Percentiles rank a stretch among this genome's conserved stretches.
These are phyloP conservation scores for Sungouiozyma intestinalis DNA, from an alignment of 805 yeast species.

Conservation along the genomic window DNA sequence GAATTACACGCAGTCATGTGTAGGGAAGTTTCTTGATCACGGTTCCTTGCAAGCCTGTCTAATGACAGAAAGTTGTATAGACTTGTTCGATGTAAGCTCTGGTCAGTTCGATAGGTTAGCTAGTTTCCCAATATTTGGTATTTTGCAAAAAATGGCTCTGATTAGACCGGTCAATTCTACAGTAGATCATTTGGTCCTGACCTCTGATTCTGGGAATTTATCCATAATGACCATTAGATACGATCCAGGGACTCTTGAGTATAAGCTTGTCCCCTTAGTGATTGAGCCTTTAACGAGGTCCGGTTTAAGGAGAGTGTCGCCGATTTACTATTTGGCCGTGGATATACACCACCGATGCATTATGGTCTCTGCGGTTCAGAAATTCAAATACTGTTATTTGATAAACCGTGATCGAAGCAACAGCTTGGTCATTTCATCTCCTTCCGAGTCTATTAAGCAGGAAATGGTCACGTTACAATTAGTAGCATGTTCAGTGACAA, in stretches of 20 bases:
- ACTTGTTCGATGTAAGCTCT: constrained; percentile 35
- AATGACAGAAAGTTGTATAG: constrained; percentile 25
- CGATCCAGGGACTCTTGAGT: constrained; percentile 23
- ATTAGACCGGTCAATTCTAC: constrained; percentile 39
- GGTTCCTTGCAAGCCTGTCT: constrained; percentile 20
- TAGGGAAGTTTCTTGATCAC: constrained; percentile 57
- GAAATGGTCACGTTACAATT: constrained; percentile 41
- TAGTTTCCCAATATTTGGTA: constrained; percentile 44
- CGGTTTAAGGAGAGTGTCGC: constrained; percentile 64
- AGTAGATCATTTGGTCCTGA: constrained; percentile 49
- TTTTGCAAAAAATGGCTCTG: constrained; percentile 32
- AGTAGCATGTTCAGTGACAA: constrained; percentile 61
- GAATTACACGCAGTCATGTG: constrained; percentile 42
- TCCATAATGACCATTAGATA: constrained; percentile 25
- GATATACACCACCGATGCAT: constrained; percentile 68
- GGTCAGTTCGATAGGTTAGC: constrained; percentile 42
- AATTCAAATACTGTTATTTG: constrained; percentile 59
- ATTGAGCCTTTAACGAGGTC: constrained; percentile 65
- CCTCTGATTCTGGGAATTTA: constrained; percentile 74
- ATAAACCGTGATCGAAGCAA: constrained; percentile 41
- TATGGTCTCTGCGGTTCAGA: constrained; percentile 63
- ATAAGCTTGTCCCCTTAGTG: constrained; percentile 33
- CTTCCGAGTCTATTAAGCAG: constrained; percentile 55
- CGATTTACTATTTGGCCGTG: constrained; percentile 59
- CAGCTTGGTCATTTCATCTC: constrained; percentile 42